Conservation (phyloP, 2,329 filamentous ascomycete species). For the Passalora sequoiae region DNA sequence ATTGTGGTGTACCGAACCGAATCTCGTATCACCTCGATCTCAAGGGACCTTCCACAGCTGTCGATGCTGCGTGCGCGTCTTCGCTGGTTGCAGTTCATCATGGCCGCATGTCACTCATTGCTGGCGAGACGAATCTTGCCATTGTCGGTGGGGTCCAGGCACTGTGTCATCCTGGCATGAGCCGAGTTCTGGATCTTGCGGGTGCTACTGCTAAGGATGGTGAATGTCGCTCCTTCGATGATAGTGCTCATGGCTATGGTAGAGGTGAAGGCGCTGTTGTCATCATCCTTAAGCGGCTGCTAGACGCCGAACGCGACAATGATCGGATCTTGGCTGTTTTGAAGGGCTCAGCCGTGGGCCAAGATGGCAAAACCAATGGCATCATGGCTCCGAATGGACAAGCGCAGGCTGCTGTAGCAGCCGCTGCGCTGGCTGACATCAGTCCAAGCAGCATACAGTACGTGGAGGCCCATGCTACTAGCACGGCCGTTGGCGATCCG, state of each 20-base stretch:
- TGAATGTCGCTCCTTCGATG: conserved; percentile 42
- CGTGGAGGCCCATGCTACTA: background rate
- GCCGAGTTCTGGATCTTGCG: too few species aligned
- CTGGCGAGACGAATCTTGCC: too few species aligned
- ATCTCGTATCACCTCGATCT: too few species aligned
- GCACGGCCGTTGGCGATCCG: background rate
- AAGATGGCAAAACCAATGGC: conserved; percentile 23
- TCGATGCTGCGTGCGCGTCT: too few species aligned
- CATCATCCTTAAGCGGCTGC: conserved; percentile 29
- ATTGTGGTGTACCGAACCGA: too few species aligned
- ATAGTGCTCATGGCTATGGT: conserved; percentile 31
- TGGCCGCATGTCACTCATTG: too few species aligned
- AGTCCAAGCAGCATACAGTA: background rate
- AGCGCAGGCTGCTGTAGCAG: conserved; percentile 1
- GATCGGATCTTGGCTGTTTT: conserved; percentile 30
- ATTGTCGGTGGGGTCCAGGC: too few species aligned
- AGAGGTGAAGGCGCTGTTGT: conserved; percentile 24
- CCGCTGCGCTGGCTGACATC: conserved; percentile 21
- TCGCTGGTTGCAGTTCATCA: too few species aligned
- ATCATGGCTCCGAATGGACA: conserved; percentile 27
- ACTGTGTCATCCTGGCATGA: too few species aligned
- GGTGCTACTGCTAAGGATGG: too few species aligned
- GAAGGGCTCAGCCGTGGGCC: conserved; percentile 20
- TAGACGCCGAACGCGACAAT: conserved; percentile 30
- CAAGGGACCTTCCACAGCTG: too few species aligned